These are phyloP conservation scores for Bimuria novae-zelandiae DNA, from an alignment of 2,329 filamentous ascomycete genomes.

Conservation along the genomic window DNA sequence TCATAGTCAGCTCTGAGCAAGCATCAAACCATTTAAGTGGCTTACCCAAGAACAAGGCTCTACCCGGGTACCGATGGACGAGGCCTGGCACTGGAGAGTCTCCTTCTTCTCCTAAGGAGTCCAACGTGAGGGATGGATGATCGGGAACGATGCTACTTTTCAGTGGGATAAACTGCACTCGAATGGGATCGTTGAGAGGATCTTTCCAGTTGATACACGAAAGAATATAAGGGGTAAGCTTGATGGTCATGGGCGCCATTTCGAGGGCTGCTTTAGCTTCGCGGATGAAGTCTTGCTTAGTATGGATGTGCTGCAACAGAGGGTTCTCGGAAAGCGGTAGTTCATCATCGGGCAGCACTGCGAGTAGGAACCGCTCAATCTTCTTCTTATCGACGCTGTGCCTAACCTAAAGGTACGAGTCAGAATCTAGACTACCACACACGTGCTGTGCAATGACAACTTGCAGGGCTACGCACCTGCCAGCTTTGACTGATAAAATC, in stretches of 20 bases:
- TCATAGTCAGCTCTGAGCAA: not conserved
- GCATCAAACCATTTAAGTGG: not conserved
- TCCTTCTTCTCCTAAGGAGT: constrained; percentile 62
- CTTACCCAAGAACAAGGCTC: constrained; percentile 65
- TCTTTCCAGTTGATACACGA: constrained; percentile 64
- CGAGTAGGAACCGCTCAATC: constrained; percentile 57
- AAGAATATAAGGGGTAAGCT: constrained; percentile 64
- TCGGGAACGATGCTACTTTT: constrained; percentile 59
- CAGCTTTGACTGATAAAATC: constrained; percentile 61
- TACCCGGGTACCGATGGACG: constrained; percentile 68
- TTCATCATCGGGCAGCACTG: constrained; percentile 53
- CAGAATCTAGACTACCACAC: too few relatives aligned
- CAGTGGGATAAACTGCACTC: constrained; percentile 64
- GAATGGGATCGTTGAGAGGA: constrained; percentile 63
- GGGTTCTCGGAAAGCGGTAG: constrained; percentile 47
- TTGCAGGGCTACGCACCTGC: constrained; percentile 53
- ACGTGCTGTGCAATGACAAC: not conserved
- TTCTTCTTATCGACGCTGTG: constrained; percentile 50
- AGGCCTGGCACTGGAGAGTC: constrained; percentile 63
- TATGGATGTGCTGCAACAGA: constrained; percentile 48
- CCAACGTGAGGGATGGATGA: constrained; percentile 59
- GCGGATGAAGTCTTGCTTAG: constrained; percentile 58
- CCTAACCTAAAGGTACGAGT: not conserved
- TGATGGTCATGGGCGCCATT: constrained; percentile 62
- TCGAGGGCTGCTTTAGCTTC: constrained; percentile 60